phyloP scores from a whole-genome alignment of 163 green algal genomes.

The Volvox carteri region DNA sequence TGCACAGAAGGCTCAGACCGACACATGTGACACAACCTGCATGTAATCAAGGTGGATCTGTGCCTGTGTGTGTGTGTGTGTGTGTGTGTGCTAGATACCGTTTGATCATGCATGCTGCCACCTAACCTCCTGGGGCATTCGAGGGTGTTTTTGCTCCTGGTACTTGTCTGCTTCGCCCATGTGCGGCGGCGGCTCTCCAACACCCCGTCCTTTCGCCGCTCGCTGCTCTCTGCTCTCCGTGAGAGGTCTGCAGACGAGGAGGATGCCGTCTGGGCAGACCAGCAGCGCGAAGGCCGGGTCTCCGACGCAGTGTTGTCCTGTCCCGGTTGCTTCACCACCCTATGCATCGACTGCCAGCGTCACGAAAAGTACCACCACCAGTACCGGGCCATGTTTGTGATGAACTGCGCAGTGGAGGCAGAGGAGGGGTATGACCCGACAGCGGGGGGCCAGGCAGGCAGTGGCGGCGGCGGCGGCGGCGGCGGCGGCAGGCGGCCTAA shows the following conservation, averaged over 20 bases:
- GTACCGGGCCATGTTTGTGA: constrained; percentile 90
- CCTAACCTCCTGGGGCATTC: no score
- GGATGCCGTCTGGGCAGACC: constrained; percentile 65
- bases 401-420: constrained; percentile 76
- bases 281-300: constrained; percentile 66
- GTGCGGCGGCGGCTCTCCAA: no score
- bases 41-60: no score
- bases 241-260: constrained; percentile 65
- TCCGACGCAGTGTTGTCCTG: constrained; percentile 87
- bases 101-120: no score
- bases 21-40: no score
- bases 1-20: no score
- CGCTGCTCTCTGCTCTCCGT: no score
- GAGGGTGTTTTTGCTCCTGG: no score
- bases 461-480: neutral
- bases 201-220: no score
- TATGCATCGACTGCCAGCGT: constrained; percentile 90
- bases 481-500: constrained; percentile 32
- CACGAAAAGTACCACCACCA: constrained; percentile 75
- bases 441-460: neutral
- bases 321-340: constrained; percentile 84
- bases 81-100: no score
- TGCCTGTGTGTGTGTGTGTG: no score
- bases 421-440: constrained; percentile 46
- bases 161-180: no score